Percentiles rank a stretch among this genome's conserved stretches.
Conservation (phyloP, 306 rosid genomes). For the Gleditsia sinensis region DNA sequence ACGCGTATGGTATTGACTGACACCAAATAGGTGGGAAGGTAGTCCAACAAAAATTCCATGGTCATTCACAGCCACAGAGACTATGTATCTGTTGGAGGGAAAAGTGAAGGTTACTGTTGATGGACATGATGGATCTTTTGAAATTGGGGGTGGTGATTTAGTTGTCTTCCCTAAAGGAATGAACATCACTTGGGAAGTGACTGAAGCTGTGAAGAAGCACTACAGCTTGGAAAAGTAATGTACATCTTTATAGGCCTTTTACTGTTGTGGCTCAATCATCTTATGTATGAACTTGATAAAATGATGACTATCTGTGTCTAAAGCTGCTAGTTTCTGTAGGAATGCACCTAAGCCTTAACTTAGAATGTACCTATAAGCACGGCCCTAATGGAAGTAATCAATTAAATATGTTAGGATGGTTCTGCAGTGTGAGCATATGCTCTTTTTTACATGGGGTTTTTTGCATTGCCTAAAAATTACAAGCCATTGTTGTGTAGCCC, state of each 20-base stretch:
- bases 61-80: slow-evolving; percentile 46
- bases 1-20: too few species aligned
- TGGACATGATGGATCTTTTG: slow-evolving; percentile 44
- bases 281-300: slow-evolving; percentile 35
- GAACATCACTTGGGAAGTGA: slow-evolving; percentile 61
- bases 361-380: slow-evolving; percentile 18
- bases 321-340: not conserved
- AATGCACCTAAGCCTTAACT: slow-evolving; percentile 11
- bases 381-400: slow-evolving; percentile 15
- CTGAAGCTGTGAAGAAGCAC: slow-evolving; percentile 56
- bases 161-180: slow-evolving; percentile 62
- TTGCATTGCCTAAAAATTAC: not conserved
- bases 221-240: slow-evolving; percentile 44
- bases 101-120: slow-evolving; percentile 56
- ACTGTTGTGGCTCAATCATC: slow-evolving; percentile 18
- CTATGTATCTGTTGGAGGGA: slow-evolving; percentile 57
- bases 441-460: not conserved
- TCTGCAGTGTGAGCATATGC: not conserved
- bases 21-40: slow-evolving; percentile 50
- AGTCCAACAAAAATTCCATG: slow-evolving; percentile 57
- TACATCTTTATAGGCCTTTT: not conserved
- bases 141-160: slow-evolving; percentile 59
- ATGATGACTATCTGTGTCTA: slow-evolving; percentile 24
- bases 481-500: too few species aligned
- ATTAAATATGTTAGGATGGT: not conserved